Percentiles rank a stretch among this genome's conserved stretches.
Conservation (phyloP, 2,329 filamentous ascomycete genomes). For the Ramichloridium luteum region DNA sequence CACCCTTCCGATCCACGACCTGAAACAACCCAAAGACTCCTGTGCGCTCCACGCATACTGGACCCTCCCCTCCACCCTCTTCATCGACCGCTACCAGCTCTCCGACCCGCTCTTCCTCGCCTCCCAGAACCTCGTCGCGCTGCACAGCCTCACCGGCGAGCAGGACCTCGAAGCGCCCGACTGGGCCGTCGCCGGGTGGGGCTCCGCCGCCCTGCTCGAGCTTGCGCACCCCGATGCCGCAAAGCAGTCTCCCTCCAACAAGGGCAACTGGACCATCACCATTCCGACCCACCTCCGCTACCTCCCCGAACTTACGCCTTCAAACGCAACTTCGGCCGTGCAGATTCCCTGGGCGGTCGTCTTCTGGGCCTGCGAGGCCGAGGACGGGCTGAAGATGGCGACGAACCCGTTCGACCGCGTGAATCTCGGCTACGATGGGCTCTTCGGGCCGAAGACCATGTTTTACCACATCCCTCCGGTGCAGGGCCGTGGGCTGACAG, state of each 20-base stretch:
- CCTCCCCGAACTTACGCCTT: slow-evolving; percentile 42
- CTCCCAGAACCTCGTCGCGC: slow-evolving; percentile 62
- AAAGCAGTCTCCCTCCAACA: not conserved
- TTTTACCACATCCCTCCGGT: slow-evolving; percentile 58
- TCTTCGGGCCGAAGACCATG: slow-evolving; percentile 64
- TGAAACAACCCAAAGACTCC: slow-evolving; percentile 34
- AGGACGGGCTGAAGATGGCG: slow-evolving; percentile 53
- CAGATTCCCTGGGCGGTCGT: slow-evolving; percentile 69
- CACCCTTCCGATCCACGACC: slow-evolving; percentile 44
- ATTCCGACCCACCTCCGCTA: slow-evolving; percentile 83
- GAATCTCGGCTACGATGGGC: slow-evolving; percentile 73
- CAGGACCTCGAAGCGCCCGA: slow-evolving; percentile 85
- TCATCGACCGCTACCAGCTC: slow-evolving; percentile 81
- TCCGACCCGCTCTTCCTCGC: slow-evolving; percentile 61
- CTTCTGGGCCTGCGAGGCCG: slow-evolving; percentile 77
- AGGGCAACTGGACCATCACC: slow-evolving; percentile 46
- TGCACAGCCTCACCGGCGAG: slow-evolving; percentile 59
- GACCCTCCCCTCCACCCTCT: slow-evolving; percentile 68
- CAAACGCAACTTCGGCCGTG: slow-evolving; percentile 23
- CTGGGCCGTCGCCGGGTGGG: slow-evolving; percentile 67
- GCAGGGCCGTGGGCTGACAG: slow-evolving; percentile 8
- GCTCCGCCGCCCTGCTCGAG: slow-evolving; percentile 64
- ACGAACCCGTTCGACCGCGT: slow-evolving; percentile 74
- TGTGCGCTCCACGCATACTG: slow-evolving; percentile 71
- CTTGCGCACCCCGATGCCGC: slow-evolving; percentile 36